Conservation (phyloP, 1,284 basidiomycete genomes). For the Cryptococcus neoformans region DNA sequence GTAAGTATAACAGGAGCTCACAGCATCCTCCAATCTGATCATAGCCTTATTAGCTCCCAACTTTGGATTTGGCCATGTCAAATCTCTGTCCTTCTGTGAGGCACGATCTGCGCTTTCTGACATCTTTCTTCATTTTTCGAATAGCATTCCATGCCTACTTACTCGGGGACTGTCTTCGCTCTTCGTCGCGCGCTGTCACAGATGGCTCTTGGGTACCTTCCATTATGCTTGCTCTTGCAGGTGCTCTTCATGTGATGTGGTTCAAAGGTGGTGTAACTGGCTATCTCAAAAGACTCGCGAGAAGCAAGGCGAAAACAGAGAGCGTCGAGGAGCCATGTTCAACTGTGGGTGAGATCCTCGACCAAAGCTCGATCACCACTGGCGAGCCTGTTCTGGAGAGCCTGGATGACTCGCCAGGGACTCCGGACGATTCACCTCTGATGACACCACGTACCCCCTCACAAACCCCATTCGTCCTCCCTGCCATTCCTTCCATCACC, state of each 20-base stretch:
- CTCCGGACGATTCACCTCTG: conserved; percentile 43
- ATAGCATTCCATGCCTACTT: conserved; percentile 56
- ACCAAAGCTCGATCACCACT: neutral
- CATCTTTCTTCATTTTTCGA: conserved; percentile 57
- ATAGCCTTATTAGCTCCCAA: conserved; percentile 52
- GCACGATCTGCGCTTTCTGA: conserved; percentile 56
- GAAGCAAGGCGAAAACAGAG: neutral
- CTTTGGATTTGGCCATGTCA: conserved; percentile 57
- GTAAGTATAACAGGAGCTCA: conserved; percentile 8
- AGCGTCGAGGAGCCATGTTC: neutral
- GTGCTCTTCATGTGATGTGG: conserved; percentile 58
- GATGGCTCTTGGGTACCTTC: conserved; percentile 51
- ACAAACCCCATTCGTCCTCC: conserved; percentile 15
- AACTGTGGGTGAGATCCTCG: neutral
- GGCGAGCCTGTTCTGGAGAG: neutral
- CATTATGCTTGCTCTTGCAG: conserved; percentile 51
- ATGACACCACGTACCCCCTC: conserved; percentile 41
- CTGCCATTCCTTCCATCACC: conserved; percentile 15
- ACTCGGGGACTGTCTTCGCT: conserved; percentile 46
- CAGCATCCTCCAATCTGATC: no score
- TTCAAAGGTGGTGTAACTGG: conserved; percentile 57
- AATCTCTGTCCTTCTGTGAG: conserved; percentile 54
- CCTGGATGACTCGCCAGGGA: conserved; percentile 1
- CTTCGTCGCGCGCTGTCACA: conserved; percentile 30
- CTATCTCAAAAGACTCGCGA: conserved; percentile 49